Base-by-base conservation (phyloP, 2,329 filamentous ascomycete genomes). In the Cordyceps fumosorosea region DNA sequence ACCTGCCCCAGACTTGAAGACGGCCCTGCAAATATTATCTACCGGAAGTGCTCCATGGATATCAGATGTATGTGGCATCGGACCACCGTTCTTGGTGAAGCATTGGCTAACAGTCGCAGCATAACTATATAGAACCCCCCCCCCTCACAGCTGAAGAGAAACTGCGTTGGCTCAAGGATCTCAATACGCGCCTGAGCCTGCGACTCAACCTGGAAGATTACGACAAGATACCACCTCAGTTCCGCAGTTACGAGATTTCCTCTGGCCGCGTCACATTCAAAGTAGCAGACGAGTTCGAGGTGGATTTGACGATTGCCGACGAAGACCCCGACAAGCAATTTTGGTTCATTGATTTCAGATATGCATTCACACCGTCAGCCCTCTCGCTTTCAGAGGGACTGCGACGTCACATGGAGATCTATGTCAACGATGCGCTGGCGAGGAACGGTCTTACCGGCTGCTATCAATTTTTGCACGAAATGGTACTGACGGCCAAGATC, bases 261-360 rank as follows among this genome's bases (percentile, higher is more conserved):
- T 89, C 91, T 57, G 95, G 96, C n/a, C 86, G 93, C 55, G 93
- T 90, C 7, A 98, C 92, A 0, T 99, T 99, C 73, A 84, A 80
- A 53, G 89, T 98, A 1, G 78, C 84, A 3, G 84, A 85, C 59
- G 93, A 98, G 73, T 97, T 97, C 69, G 93, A 98, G 73, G 85
- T 98, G 22, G 95, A 98, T 71, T 82, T 99, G 57, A 93, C 92
- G 1, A 89, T 98, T 65, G 91, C 90, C 20, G 89, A 93, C 67
- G 93, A 98, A 70, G 89, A 95, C 66, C 84, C 87, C 20, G 80
- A 86, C 37, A 89, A 89, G 60, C 93, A 96, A 69, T 96, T 96
- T 71, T 97, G 89, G 81, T 96, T 98, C 71, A 90, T 98, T 65
- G 93, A 98, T 73, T 87, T 98, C 69, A 86, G 93, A 63, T 92